phyloP scores from a whole-genome alignment of 1,139 yeast genomes.

The Martiniozyma asiatica region DNA sequence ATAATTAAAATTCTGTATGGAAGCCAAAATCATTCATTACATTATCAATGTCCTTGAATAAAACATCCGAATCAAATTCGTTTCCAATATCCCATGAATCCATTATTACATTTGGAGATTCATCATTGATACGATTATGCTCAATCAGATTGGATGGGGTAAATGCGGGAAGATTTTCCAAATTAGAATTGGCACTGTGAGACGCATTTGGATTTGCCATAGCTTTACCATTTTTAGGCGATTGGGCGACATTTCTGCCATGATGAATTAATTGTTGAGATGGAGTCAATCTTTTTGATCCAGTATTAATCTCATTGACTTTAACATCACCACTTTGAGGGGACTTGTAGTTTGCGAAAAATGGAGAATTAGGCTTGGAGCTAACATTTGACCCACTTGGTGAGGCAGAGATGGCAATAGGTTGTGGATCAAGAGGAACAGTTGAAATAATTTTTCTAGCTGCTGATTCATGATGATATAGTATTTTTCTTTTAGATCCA shows the following conservation, averaged over 20 bases:
- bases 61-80: slow-evolving; percentile 54
- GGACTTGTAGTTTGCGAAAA: slow-evolving; percentile 8
- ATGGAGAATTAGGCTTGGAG: slow-evolving; percentile 17
- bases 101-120: slow-evolving; percentile 4
- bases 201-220: too few relatives aligned
- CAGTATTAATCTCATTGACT: not conserved
- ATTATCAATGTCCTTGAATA: slow-evolving; percentile 84
- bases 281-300: too few relatives aligned
- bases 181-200: too few relatives aligned
- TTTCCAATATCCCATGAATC: slow-evolving; percentile 25
- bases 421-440: slow-evolving; percentile 73
- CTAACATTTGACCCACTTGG: slow-evolving; percentile 13
- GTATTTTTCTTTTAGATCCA: slow-evolving; percentile 10
- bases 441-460: slow-evolving; percentile 67
- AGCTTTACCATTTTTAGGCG: too few relatives aligned
- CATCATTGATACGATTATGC: not conserved
- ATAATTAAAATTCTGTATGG: slow-evolving; percentile 29
- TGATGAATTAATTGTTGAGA: too few relatives aligned
- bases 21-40: slow-evolving; percentile 95
- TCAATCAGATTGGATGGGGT: not conserved
- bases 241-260: too few relatives aligned
- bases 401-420: slow-evolving; percentile 30
- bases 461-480: slow-evolving; percentile 48
- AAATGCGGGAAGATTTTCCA: not conserved
- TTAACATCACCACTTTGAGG: slow-evolving; percentile 3